Evolutionary conservation across 371 early-diverging fungal species (phyloP).

Genomic region (Rhizoclosmatium hyalinum): DNA sequence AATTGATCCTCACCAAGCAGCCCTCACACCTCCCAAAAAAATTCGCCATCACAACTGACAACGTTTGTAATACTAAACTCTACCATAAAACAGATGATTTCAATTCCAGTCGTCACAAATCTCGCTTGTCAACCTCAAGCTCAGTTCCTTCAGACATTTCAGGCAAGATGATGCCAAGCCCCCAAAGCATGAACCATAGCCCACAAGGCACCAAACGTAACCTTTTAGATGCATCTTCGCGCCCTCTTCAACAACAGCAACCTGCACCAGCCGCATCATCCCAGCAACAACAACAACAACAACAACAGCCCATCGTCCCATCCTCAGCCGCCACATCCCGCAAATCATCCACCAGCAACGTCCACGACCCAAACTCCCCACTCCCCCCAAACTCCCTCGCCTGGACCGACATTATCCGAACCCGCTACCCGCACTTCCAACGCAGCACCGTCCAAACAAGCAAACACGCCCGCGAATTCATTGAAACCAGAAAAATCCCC

Average conservation of each 20-base stretch:
- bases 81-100: too few species aligned
- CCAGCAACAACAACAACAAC: constrained; percentile 5
- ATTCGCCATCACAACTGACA: background rate
- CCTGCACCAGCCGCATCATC: background rate
- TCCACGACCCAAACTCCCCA: background rate
- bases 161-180: background rate
- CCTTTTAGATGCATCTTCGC: background rate
- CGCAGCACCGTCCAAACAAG: constrained; percentile 26
- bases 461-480: constrained; percentile 30
- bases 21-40: constrained; percentile 2
- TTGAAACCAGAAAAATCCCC: constrained; percentile 18
- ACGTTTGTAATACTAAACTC: background rate
- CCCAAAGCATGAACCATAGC: constrained; percentile 7
- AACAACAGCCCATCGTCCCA: background rate
- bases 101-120: too few species aligned
- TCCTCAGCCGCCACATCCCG: background rate
- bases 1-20: constrained; percentile 7
- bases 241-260: background rate
- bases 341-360: constrained; percentile 1
- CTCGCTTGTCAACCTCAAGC: too few species aligned
- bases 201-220: background rate
- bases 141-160: too few species aligned
- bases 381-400: constrained; percentile 22
- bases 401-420: constrained; percentile 30
- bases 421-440: constrained; percentile 27